Base-by-base conservation (phyloP, 2,329 filamentous ascomycete species). In the Cladosporium austrohemisphaericum region DNA sequence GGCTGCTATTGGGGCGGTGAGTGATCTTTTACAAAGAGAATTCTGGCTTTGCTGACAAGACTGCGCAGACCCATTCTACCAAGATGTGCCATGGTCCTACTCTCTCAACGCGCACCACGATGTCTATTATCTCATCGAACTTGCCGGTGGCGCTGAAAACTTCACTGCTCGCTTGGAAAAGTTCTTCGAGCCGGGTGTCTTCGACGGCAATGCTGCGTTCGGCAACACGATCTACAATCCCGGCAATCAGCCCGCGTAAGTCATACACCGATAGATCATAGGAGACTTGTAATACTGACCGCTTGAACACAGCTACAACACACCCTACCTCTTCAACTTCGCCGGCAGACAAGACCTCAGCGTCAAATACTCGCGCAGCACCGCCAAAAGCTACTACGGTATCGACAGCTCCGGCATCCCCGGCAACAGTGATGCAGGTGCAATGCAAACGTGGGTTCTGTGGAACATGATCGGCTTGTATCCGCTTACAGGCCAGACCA, bases 401-500 rank as follows among this genome's bases (percentile, higher is more conserved):
- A 71, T 76, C 1, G 76, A 76, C 0, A 69, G 72, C 0, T 60
- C 59, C 6, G 84, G 85, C 0, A 70, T 88, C 0, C 84, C 84
- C 0, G 85, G 85, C 0, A 87, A 88, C 64, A 81, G 77, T 36
- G 85, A 88, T 62, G 83, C 82, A 1, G 85, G 85, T 5, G 81
- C 84, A 11, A 86, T 88, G 83, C 82, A 88, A 61, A 81, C 77
- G 6, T 86, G 82, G 79, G 65, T 85, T 2, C 66, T 85, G 7
- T 87, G 84, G 79, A 80, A 78, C 54, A 84, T 85, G 76, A 75
- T 86, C 29, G 83, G 83, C 2, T 67, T 86, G 22, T 86, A 85
- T 56, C 84, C 83, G 1, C 69, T 87, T 54, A 84, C 82, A 0
- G 83, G 81, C 0, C 83, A 86, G 69, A 81, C 81, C 0, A 84